phyloP scores from a whole-genome alignment of 2,329 filamentous ascomycete species.

The Microcyclosporella mali region DNA sequence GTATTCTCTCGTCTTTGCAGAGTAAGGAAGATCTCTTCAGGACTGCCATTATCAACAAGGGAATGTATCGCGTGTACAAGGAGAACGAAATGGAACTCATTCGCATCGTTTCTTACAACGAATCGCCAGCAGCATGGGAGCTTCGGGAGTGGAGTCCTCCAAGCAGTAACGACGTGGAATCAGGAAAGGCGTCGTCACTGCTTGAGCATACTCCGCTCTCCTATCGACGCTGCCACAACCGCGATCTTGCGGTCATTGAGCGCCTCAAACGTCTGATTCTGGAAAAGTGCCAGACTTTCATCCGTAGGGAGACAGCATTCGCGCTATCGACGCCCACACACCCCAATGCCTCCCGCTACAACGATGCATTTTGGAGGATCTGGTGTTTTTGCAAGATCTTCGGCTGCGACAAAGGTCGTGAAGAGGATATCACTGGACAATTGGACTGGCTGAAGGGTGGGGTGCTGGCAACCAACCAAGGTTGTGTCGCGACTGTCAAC shows the following conservation, averaged over 20 bases:
- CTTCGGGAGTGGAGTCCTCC: slow-evolving; percentile 53
- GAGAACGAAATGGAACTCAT: slow-evolving; percentile 50
- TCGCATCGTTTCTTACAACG: slow-evolving; percentile 45
- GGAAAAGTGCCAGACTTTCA: slow-evolving; percentile 50
- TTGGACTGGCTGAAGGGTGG: slow-evolving; percentile 59
- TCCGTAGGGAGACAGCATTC: slow-evolving; percentile 51
- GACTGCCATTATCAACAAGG: slow-evolving; percentile 48
- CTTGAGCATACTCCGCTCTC: slow-evolving; percentile 49
- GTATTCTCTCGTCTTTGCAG: slow-evolving; percentile 46
- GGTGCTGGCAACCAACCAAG: slow-evolving; percentile 43
- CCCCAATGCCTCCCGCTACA: slow-evolving; percentile 45
- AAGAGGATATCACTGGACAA: slow-evolving; percentile 54
- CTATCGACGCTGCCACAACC: slow-evolving; percentile 48
- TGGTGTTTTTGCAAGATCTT: slow-evolving; percentile 63
- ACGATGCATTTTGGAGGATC: slow-evolving; percentile 59
- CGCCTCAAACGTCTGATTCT: slow-evolving; percentile 52
- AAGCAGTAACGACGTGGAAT: slow-evolving; percentile 38
- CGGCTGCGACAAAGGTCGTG: slow-evolving; percentile 51
- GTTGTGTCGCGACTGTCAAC: slow-evolving; percentile 41
- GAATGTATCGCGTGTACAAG: slow-evolving; percentile 55
- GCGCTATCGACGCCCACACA: slow-evolving; percentile 46
- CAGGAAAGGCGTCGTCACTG: slow-evolving; percentile 29
- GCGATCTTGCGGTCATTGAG: slow-evolving; percentile 49
- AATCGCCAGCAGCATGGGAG: slow-evolving; percentile 56
- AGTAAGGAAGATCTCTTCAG: slow-evolving; percentile 51